Conservation (phyloP, 768 basidiomycete species). For the Wakefieldia striispora region DNA sequence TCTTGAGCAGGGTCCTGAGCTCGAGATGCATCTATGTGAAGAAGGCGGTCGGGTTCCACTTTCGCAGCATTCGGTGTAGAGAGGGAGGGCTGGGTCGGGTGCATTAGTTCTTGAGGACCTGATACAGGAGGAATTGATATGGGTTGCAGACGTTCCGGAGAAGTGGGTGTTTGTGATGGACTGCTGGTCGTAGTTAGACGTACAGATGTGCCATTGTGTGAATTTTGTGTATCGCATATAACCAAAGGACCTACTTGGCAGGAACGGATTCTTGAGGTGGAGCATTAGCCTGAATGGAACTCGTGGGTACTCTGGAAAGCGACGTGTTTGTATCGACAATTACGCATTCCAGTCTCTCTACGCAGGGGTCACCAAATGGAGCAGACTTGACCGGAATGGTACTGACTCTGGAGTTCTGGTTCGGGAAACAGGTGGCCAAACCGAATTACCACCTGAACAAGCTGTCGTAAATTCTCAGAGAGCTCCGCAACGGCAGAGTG, state of each 20-base stretch:
- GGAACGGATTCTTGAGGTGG: neutral
- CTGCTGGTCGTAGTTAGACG: neutral
- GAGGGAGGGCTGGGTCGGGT: neutral
- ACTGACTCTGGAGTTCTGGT: conserved; percentile 22
- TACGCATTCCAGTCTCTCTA: conserved; percentile 22
- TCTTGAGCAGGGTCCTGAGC: neutral
- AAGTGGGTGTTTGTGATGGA: neutral
- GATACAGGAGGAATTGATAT: neutral
- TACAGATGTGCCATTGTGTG: neutral
- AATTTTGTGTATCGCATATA: conserved; percentile 1
- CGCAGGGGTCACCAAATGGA: neutral
- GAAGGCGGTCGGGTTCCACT: neutral
- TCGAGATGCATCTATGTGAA: neutral
- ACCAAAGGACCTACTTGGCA: conserved; percentile 13
- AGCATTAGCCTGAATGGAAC: neutral
- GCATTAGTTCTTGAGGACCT: neutral
- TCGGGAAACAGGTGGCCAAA: conserved; percentile 22
- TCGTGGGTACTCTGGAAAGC: neutral
- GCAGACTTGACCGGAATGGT: neutral
- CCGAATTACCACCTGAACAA: conserved; percentile 22
- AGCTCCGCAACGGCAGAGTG: neutral
- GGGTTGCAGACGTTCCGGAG: neutral
- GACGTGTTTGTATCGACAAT: conserved; percentile 5
- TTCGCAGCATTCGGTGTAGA: neutral
- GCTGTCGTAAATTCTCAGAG: conserved; percentile 12